Evolutionary conservation across 176 grass and related monocot genomes (phyloP).

Genomic region (Typha latifolia): DNA sequence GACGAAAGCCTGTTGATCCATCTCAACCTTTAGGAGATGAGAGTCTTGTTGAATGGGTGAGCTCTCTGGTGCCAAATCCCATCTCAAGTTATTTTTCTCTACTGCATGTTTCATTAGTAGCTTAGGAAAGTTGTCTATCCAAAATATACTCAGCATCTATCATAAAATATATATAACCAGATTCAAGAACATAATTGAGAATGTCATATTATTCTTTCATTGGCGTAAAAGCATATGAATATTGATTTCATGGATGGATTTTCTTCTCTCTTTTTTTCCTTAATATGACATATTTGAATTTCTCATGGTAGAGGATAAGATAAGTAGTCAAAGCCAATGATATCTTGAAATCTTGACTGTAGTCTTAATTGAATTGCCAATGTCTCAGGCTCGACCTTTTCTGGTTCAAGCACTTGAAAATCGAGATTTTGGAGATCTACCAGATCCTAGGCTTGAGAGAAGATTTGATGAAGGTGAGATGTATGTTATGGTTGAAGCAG

Average conservation of each 20-base stretch:
- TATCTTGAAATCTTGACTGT: slow-evolving; percentile 10
- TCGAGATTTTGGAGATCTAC: slow-evolving; percentile 53
- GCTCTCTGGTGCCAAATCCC: background rate
- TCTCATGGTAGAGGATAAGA: background rate
- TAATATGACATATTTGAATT: too few relatives aligned
- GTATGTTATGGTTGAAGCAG: slow-evolving; percentile 82
- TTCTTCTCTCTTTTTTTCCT: too few relatives aligned
- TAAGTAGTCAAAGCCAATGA: background rate
- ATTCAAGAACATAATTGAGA: background rate
- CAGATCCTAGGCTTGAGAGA: slow-evolving; percentile 67
- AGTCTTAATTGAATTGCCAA: slow-evolving; percentile 15
- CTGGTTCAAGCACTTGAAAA: slow-evolving; percentile 58
- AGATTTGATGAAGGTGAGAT: slow-evolving; percentile 62
- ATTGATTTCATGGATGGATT: too few relatives aligned
- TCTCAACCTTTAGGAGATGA: slow-evolving; percentile 96
- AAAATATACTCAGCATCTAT: too few relatives aligned
- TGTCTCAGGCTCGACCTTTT: slow-evolving; percentile 63
- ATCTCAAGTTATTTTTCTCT: slow-evolving; percentile 1
- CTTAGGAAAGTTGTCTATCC: background rate
- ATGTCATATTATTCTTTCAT: background rate
- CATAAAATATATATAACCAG: background rate
- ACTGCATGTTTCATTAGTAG: background rate
- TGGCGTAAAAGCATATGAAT: too few relatives aligned
- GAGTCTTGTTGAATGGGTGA: slow-evolving; percentile 97
- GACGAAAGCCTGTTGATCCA: slow-evolving; percentile 93